Percentiles rank a stretch among this genome's conserved stretches.
Evolutionary conservation across 441 rosid species (phyloP).

Genomic region (Eruca vesicaria): DNA sequence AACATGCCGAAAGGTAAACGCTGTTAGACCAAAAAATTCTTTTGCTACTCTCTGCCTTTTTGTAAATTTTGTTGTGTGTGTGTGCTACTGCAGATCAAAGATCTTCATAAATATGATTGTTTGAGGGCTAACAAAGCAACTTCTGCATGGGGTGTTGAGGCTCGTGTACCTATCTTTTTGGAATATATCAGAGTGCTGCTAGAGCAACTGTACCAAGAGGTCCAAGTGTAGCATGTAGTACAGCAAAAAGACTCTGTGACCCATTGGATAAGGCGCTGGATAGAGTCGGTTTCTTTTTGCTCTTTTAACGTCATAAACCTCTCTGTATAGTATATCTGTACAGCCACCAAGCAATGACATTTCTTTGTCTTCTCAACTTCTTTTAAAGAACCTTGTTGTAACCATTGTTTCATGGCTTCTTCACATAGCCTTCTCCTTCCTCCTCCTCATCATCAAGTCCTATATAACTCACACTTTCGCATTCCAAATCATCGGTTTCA

Average conservation of each 20-base stretch:
- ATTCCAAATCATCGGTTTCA: slow-evolving; percentile 88
- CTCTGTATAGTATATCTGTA: background rate
- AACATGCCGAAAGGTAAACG: slow-evolving; percentile 91
- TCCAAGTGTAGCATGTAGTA: slow-evolving; percentile 96
- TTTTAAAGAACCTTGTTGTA: background rate
- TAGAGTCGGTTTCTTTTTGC: slow-evolving; percentile 33
- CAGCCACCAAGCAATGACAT: background rate
- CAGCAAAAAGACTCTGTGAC: slow-evolving; percentile 69
- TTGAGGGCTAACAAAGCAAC: slow-evolving; percentile 90
- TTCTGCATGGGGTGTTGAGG: slow-evolving; percentile 92
- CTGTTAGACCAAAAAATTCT: no score
- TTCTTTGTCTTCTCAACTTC: background rate
- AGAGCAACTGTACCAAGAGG: slow-evolving; percentile 97
- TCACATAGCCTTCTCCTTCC: slow-evolving; percentile 24
- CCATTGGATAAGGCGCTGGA: slow-evolving; percentile 97
- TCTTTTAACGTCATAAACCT: background rate
- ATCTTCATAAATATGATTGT: slow-evolving; percentile 82
- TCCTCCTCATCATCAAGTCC: slow-evolving; percentile 55
- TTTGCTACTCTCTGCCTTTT: no score
- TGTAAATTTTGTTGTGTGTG: no score
- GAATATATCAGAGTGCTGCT: slow-evolving; percentile 65
- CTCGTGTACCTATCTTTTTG: slow-evolving; percentile 69
- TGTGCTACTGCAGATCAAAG: slow-evolving; percentile 60
- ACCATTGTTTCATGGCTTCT: slow-evolving; percentile 31
- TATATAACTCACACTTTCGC: slow-evolving; percentile 93